Conservation (phyloP, 1,284 basidiomycete species). For the Rhodotorula sp. region DNA sequence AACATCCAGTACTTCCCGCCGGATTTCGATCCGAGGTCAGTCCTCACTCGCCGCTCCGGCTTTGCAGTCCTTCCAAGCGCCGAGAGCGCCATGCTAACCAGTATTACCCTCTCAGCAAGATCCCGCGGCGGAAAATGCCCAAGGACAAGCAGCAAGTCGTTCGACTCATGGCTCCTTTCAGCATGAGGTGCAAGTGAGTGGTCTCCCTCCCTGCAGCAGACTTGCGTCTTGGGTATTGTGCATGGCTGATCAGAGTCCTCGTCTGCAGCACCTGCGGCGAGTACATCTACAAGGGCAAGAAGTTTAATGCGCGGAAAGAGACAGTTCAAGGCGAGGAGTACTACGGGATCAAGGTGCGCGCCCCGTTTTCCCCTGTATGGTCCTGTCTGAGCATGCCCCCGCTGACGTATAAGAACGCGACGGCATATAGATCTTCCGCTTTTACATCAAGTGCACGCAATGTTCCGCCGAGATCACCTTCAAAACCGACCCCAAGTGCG, state of each 20-base stretch:
- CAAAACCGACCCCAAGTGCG: constrained; percentile 92
- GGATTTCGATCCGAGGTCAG: constrained; percentile 84
- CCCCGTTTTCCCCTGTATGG: constrained; percentile 28
- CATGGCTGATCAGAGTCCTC: constrained; percentile 3
- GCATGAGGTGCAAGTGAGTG: constrained; percentile 64
- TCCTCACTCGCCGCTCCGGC: not conserved
- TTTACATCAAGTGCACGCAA: constrained; percentile 64
- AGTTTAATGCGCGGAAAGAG: constrained; percentile 99
- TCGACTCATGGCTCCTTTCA: constrained; percentile 98
- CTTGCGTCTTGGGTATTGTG: not conserved
- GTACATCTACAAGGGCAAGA: constrained; percentile 92
- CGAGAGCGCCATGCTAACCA: too few species aligned
- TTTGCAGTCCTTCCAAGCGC: constrained; percentile 42
- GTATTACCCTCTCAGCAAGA: constrained; percentile 47
- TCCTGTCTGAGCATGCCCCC: not conserved
- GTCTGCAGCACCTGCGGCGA: constrained; percentile 81
- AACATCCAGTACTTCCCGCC: constrained; percentile 52
- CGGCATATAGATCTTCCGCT: constrained; percentile 33
- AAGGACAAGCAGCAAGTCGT: constrained; percentile 75
- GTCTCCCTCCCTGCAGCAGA: too few species aligned
- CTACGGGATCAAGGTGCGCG: constrained; percentile 89
- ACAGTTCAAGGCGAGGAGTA: constrained; percentile 96
- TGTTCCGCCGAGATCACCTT: constrained; percentile 99
- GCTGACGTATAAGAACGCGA: not conserved
- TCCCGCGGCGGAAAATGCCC: constrained; percentile 79